Evolutionary conservation across 1,284 basidiomycete genomes (phyloP).

Genomic region (Marasmius oreades): DNA sequence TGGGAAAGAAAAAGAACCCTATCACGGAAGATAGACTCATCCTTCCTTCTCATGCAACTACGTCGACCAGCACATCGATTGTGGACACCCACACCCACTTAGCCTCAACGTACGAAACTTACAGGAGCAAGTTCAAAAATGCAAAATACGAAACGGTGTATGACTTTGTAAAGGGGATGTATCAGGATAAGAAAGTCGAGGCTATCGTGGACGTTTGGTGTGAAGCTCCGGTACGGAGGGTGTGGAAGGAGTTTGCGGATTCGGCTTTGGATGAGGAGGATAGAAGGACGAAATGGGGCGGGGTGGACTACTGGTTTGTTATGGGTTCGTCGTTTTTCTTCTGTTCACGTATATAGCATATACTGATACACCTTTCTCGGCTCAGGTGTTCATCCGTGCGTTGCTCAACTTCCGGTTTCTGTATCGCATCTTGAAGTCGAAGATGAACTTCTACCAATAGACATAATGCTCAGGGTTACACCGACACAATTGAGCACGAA

Average conservation of each 20-base stretch:
- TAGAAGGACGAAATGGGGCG: constrained; percentile 51
- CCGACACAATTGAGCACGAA: constrained; percentile 60
- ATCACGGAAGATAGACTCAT: too few species aligned
- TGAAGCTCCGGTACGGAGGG: constrained; percentile 59
- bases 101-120: constrained; percentile 62
- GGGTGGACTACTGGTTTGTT: constrained; percentile 71
- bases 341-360: neutral
- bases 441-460: constrained; percentile 29
- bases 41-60: neutral
- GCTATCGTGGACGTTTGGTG: constrained; percentile 83
- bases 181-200: constrained; percentile 51
- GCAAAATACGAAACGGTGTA: constrained; percentile 50
- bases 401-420: neutral
- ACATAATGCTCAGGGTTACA: constrained; percentile 70
- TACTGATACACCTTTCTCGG: neutral
- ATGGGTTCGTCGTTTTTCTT: constrained; percentile 51
- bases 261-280: constrained; percentile 54
- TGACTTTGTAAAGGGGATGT: constrained; percentile 65
- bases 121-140: constrained; percentile 54
- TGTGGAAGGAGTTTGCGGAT: constrained; percentile 73
- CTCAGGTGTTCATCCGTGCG: constrained; percentile 73
- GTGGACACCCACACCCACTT: constrained; percentile 82
- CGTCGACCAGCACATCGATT: constrained; percentile 34
- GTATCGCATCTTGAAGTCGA: constrained; percentile 1
- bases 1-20: too few species aligned